phyloP scores from a whole-genome alignment of 2,329 filamentous ascomycete genomes.

The Stemphylium beticola region DNA sequence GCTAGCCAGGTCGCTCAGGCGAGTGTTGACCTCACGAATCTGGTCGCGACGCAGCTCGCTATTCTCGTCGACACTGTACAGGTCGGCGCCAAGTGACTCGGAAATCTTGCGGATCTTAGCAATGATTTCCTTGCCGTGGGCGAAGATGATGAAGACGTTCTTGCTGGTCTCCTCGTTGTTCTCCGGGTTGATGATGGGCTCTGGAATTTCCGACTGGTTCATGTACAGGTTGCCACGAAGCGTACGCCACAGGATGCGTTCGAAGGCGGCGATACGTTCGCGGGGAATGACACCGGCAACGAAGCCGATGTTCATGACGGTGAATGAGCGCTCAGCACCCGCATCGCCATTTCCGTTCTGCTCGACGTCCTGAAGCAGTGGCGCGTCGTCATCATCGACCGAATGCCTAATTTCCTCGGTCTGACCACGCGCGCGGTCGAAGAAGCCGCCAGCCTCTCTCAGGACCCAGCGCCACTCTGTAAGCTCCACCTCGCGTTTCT shows the following conservation, averaged over 20 bases:
- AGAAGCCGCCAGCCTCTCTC: slow-evolving; percentile 94
- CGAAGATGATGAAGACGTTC: slow-evolving; percentile 99
- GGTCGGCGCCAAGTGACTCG: slow-evolving; percentile 91
- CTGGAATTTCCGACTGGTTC: slow-evolving; percentile 98
- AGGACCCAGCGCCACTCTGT: slow-evolving; percentile 99
- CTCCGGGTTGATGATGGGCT: slow-evolving; percentile 87
- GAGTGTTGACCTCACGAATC: slow-evolving; percentile 95
- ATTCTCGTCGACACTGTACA: slow-evolving; percentile 98
- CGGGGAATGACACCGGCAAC: slow-evolving; percentile 94
- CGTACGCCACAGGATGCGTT: slow-evolving; percentile 96
- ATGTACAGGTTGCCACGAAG: slow-evolving; percentile 98
- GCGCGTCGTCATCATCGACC: slow-evolving; percentile 83
- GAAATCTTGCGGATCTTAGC: slow-evolving; percentile 99
- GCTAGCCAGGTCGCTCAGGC: slow-evolving; percentile 87
- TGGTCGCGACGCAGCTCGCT: slow-evolving; percentile 93
- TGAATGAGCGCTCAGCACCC: slow-evolving; percentile 83
- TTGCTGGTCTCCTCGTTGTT: slow-evolving; percentile 93
- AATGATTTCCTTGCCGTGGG: slow-evolving; percentile 96
- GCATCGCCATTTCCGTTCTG: slow-evolving; percentile 73
- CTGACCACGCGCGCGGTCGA: slow-evolving; percentile 93
- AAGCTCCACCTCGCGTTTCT: slow-evolving; percentile 95
- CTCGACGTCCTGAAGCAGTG: slow-evolving; percentile 90
- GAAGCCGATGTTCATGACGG: slow-evolving; percentile 98
- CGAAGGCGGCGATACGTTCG: slow-evolving; percentile 92
- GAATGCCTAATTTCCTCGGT: slow-evolving; percentile 96